Conservation (phyloP, 2,329 filamentous ascomycete genomes). For the Hypomyces rosellus region DNA sequence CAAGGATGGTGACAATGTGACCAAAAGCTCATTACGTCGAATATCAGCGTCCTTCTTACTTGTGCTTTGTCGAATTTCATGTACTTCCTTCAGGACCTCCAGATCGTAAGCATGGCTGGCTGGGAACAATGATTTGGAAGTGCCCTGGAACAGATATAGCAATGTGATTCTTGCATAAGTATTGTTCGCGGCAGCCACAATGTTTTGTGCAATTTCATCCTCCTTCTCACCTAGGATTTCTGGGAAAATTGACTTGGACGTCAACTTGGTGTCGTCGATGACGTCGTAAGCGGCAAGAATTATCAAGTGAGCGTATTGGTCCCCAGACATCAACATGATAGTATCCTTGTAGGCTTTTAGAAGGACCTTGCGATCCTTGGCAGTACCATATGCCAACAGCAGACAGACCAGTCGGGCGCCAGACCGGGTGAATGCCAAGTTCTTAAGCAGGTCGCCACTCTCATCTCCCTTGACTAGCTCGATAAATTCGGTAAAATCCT, state of each 20-base stretch:
- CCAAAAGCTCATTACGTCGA: constrained; percentile 69
- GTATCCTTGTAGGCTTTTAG: constrained; percentile 87
- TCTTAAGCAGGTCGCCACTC: constrained; percentile 83
- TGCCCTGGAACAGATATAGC: constrained; percentile 72
- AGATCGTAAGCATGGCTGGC: constrained; percentile 58
- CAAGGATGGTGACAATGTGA: constrained; percentile 66
- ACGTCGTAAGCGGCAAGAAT: constrained; percentile 84
- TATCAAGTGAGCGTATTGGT: constrained; percentile 70
- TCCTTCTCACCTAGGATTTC: constrained; percentile 73
- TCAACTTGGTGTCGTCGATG: constrained; percentile 88
- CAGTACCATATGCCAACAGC: constrained; percentile 73
- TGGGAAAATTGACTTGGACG: constrained; percentile 76
- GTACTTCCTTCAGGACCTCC: constrained; percentile 68
- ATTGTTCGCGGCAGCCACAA: constrained; percentile 59
- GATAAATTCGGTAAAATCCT: constrained; percentile 80
- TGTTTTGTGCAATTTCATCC: constrained; percentile 55
- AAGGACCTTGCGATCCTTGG: constrained; percentile 89
- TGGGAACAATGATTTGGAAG: constrained; percentile 56
- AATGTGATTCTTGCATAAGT: constrained; percentile 60
- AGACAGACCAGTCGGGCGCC: constrained; percentile 78
- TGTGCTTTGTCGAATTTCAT: constrained; percentile 71
- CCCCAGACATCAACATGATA: constrained; percentile 75
- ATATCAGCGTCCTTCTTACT: constrained; percentile 85
- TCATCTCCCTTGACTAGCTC: constrained; percentile 91
- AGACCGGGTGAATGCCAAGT: constrained; percentile 90